These are phyloP conservation scores for Phaeoacremonium minimum DNA, from an alignment of 2,329 filamentous ascomycete genomes.

Conservation along the genomic window DNA sequence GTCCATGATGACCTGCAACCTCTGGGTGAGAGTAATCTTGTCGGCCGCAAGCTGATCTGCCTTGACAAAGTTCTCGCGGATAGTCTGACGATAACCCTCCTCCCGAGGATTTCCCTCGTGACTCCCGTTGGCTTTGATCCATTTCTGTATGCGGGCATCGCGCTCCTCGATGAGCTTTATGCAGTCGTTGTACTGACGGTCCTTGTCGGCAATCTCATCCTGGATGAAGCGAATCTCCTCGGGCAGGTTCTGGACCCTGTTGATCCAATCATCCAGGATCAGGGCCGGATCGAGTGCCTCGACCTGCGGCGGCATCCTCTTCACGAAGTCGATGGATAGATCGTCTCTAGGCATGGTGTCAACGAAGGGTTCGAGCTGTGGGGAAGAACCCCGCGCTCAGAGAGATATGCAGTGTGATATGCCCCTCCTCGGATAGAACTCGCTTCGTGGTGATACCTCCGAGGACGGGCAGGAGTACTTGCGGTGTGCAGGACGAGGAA, in stretches of 20 bases:
- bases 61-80: slow-evolving; percentile 63
- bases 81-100: slow-evolving; percentile 59
- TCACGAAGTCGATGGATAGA: slow-evolving; percentile 65
- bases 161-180: slow-evolving; percentile 65
- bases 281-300: slow-evolving; percentile 61
- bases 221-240: slow-evolving; percentile 80
- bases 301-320: slow-evolving; percentile 55
- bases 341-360: slow-evolving; percentile 72
- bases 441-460: no score
- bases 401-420: no score
- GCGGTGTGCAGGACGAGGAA: no score
- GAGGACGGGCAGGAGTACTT: no score
- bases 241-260: slow-evolving; percentile 71
- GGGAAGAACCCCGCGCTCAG: background rate
- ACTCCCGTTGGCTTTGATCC: slow-evolving; percentile 73
- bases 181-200: slow-evolving; percentile 66
- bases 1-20: slow-evolving; percentile 55
- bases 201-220: slow-evolving; percentile 79
- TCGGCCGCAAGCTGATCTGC: slow-evolving; percentile 70
- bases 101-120: slow-evolving; percentile 73
- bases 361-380: slow-evolving; percentile 28
- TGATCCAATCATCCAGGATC: slow-evolving; percentile 75
- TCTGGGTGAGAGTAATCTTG: slow-evolving; percentile 67
- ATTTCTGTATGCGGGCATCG: slow-evolving; percentile 74
- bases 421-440: no score